Base-by-base conservation (phyloP, 768 basidiomycete species). In the Phylloporus rhodoxanthus region DNA sequence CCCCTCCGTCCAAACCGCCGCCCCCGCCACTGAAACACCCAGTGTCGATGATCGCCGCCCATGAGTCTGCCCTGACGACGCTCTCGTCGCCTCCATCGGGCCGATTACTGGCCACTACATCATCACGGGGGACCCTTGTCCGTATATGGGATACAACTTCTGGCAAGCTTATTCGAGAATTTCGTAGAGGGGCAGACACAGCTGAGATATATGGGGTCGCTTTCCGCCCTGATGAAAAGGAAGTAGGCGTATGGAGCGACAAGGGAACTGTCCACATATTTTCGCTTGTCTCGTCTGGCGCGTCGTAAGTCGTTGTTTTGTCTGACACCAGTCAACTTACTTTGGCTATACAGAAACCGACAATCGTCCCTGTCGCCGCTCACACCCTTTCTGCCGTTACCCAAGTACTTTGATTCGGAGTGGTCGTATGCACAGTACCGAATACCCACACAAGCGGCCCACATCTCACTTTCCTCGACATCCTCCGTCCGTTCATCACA, bases 341-440 rank as follows among this genome's bases (percentile, higher is more conserved):
- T 19, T 36, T 47, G 32, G 32, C 34, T n/a, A 30, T 52, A 9
- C 60, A 91, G 88, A 38, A 91, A 93, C 60, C 88, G 87, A 33
- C 88, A 89, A 52, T 92, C 89, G 7, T 79, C 87, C 6, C 76
- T 94, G 57, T 90, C 87, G 1, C 82, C 85, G 4, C 69, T 95
- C 41, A 79, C 85, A 14, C 84, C 87, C 3, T 92, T 85, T 61
- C 69, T 95, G 9, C 87, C 85, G 13, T 74, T 91, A 29, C 91
- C 91, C 15, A 89, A 87, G 54, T 95, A 95, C 65, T 93, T 96
- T 63, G 83, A 84, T 60, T 93, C 91, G n/a, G 86, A 93, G 66
- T 95, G 92, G 93, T 94, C 92, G 0, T 93, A 95, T 62, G 90
- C 92, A 13, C 87, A 90, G 57, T 96, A 89, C 65, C 80, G 89